Evolutionary conservation across 176 grass and related monocot genomes (phyloP).

Genomic region (Avena eriantha): DNA sequence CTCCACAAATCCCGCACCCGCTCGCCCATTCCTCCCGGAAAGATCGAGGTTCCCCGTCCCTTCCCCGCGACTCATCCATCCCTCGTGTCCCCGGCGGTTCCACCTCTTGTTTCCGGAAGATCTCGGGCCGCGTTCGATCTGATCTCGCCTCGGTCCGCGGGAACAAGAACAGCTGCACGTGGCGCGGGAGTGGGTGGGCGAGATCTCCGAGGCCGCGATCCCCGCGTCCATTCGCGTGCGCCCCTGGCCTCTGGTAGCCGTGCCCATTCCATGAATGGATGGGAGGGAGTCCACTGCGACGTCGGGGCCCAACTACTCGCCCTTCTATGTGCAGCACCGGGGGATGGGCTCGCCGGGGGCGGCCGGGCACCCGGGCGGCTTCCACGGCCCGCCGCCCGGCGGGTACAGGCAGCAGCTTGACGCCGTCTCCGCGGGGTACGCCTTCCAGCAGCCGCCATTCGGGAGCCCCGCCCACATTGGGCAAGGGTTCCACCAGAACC

Average conservation of each 20-base stretch:
- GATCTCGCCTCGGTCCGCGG: constrained; percentile 44
- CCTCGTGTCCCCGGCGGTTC: not conserved
- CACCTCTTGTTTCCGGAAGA: not conserved
- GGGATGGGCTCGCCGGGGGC: constrained; percentile 36
- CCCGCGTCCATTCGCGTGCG: not conserved
- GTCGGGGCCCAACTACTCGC: constrained; percentile 57
- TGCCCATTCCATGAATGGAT: constrained; percentile 68
- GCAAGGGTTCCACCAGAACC: constrained; percentile 57
- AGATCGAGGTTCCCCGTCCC: not conserved
- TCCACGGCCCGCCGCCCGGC: constrained; percentile 32
- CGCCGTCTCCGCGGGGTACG: constrained; percentile 47
- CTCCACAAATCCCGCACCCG: constrained; percentile 28
- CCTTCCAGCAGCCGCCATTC: constrained; percentile 42
- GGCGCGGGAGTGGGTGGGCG: constrained; percentile 6
- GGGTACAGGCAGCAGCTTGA: constrained; percentile 59
- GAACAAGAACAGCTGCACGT: not conserved
- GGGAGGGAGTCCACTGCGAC: constrained; percentile 65
- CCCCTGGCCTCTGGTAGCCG: too few species aligned
- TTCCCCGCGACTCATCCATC: not conserved
- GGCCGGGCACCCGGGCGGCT: constrained; percentile 18
- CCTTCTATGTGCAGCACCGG: constrained; percentile 60
- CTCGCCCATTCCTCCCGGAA: constrained; percentile 5
- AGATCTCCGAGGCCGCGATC: constrained; percentile 39
- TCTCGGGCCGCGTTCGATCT: constrained; percentile 42
- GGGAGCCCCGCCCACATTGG: constrained; percentile 44